Conservation (phyloP, 73 alveolate genomes). For the Blepharisma stoltei region DNA sequence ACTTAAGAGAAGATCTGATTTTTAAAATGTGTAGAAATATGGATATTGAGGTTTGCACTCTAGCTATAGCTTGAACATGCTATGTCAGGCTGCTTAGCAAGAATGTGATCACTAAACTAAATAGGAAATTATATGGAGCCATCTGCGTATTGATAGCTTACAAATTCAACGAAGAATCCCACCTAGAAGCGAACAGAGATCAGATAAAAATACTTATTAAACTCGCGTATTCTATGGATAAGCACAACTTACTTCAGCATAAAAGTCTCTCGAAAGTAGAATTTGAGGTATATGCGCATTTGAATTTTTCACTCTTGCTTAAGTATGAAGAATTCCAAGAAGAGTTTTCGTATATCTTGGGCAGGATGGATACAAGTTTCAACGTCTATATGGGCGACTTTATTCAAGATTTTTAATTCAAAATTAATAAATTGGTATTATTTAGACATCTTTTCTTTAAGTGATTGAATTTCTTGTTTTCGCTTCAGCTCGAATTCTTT, state of each 20-base stretch:
- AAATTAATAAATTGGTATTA: not conserved
- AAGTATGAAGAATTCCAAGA: conserved; percentile 2
- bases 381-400: too few relatives aligned
- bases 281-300: conserved; percentile 16
- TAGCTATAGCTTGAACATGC: conserved; percentile 14
- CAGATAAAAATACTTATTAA: too few relatives aligned
- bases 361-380: too few relatives aligned
- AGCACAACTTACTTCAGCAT: not conserved
- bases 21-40: conserved; percentile 4
- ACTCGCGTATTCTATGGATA: not conserved
- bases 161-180: not conserved
- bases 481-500: not conserved
- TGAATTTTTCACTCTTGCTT: conserved; percentile 8
- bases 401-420: too few relatives aligned
- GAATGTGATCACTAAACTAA: conserved; percentile 2
- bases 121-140: conserved; percentile 19
- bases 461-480: not conserved
- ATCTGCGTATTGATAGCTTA: conserved; percentile 12
- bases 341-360: not conserved
- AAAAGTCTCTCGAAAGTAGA: not conserved
- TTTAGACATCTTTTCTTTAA: not conserved
- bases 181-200: too few relatives aligned
- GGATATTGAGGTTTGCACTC: not conserved
- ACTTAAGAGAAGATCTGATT: conserved; percentile 28
- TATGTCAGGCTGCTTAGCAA: not conserved